Percentiles rank a stretch among this genome's conserved stretches.
phyloP scores from a whole-genome alignment of 352 stramenopile species.

The Globisporangium carolinianum region DNA sequence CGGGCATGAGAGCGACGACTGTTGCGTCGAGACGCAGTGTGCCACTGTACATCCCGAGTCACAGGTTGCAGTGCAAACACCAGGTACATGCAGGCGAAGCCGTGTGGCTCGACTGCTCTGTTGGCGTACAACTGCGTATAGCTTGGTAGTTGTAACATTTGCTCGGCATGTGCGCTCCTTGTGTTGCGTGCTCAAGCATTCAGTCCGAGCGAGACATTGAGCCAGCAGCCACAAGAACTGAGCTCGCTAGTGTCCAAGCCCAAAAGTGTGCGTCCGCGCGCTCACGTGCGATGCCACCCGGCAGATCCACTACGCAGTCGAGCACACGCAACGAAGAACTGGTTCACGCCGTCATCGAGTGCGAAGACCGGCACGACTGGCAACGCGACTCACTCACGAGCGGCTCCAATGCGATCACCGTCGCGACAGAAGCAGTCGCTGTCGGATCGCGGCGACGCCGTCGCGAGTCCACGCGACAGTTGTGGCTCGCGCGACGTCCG shows the following conservation, averaged over 20 bases:
- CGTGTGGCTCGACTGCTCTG: too few species aligned
- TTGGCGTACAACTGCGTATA: too few species aligned
- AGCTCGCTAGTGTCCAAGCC: neutral
- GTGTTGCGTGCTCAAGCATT: neutral
- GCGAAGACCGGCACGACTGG: neutral
- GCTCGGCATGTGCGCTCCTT: too few species aligned
- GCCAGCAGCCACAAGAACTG: neutral
- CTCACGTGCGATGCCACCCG: constrained; percentile 4
- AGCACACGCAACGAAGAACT: constrained; percentile 1
- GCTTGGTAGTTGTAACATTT: too few species aligned
- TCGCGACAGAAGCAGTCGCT: too few species aligned
- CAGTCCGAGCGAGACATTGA: neutral
- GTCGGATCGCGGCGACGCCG: too few species aligned
- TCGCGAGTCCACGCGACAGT: neutral
- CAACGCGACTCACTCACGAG: neutral
- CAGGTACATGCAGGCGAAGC: too few species aligned
- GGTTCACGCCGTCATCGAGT: constrained; percentile 9
- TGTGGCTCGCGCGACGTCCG: too few species aligned
- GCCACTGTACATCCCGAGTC: neutral
- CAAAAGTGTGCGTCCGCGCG: neutral
- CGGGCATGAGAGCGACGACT: neutral
- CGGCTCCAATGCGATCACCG: neutral
- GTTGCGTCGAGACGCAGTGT: neutral
- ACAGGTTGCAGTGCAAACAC: neutral
- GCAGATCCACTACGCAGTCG: neutral